Percentiles rank a stretch among this genome's conserved stretches.
Conservation (phyloP, 75 land plant species). For the Picea sitchensis region DNA sequence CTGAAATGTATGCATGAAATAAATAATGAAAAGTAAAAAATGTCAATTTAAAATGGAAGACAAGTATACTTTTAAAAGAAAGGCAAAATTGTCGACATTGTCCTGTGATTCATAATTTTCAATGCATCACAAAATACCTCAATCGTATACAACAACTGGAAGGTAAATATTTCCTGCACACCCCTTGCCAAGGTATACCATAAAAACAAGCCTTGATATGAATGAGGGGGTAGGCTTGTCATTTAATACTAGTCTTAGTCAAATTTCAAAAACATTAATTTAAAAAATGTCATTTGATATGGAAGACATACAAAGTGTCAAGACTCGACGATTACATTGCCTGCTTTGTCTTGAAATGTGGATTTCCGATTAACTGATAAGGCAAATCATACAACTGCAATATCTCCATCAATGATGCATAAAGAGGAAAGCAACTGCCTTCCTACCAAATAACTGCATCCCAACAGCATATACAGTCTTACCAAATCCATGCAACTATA, state of each 20-base stretch:
- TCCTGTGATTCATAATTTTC: not conserved
- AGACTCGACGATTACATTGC: not conserved
- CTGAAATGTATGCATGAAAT: slow-evolving; percentile 22
- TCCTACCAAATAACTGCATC: not conserved
- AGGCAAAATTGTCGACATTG: not conserved
- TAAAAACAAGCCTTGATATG: not conserved
- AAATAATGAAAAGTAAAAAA: slow-evolving; percentile 1
- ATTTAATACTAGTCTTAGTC: not conserved
- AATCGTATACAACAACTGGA: not conserved
- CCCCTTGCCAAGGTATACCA: not conserved
- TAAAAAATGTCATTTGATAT: not conserved
- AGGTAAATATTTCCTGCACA: not conserved
- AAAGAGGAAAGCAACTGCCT: not conserved
- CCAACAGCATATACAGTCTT: not conserved
- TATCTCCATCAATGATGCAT: not conserved
- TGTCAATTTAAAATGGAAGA: not conserved
- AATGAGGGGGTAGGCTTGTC: not conserved
- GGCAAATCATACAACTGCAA: not conserved
- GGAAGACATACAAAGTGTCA: not conserved
- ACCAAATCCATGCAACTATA: not conserved
- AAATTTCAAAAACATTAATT: not conserved
- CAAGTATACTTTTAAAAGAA: not conserved
- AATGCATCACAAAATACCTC: not conserved
- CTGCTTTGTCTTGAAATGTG: not conserved
- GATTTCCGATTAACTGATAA: not conserved